Evolutionary conservation across 2,329 filamentous ascomycete genomes (phyloP).

Genomic region (Cladosporium sp.): DNA sequence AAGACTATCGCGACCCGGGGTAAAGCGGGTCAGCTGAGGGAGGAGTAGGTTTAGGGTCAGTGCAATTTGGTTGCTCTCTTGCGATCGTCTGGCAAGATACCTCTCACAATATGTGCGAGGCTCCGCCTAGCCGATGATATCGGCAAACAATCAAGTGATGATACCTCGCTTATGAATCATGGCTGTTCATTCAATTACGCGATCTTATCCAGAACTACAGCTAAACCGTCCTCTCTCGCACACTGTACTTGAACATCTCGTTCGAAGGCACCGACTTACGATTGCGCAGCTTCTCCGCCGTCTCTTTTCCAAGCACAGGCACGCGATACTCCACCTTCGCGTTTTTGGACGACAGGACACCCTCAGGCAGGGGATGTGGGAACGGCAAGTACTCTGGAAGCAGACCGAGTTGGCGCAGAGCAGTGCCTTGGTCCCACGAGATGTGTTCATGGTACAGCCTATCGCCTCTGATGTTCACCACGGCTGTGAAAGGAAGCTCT

Average conservation of each 20-base stretch:
- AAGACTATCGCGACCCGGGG: too few relatives aligned
- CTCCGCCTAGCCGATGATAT: too few relatives aligned
- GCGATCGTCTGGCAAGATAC: too few relatives aligned
- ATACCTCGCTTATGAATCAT: too few relatives aligned
- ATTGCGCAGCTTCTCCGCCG: conserved; percentile 46
- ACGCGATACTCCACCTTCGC: conserved; percentile 48
- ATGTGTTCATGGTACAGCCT: conserved; percentile 66
- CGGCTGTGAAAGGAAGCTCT: conserved; percentile 56
- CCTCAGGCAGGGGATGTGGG: conserved; percentile 7
- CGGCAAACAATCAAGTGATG: too few relatives aligned
- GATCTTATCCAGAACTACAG: too few relatives aligned
- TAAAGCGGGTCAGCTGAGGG: too few relatives aligned
- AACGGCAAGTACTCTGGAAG: conserved; percentile 59
- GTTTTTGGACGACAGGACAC: conserved; percentile 4
- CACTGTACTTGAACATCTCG: conserved; percentile 42
- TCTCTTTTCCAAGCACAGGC: conserved; percentile 55
- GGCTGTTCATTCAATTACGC: too few relatives aligned
- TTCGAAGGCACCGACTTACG: conserved; percentile 49
- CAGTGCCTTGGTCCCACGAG: conserved; percentile 61
- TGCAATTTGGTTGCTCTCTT: too few relatives aligned
- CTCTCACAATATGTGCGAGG: too few relatives aligned
- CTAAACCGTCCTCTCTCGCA: conserved; percentile 26
- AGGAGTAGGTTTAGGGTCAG: too few relatives aligned
- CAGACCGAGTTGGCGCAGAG: conserved; percentile 55
- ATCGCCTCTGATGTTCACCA: conserved; percentile 64